Evolutionary conservation across 2,329 filamentous ascomycete species (phyloP), one percentile per base, ranked within the genome.

Genomic region (Scytalidium sp.): DNA sequence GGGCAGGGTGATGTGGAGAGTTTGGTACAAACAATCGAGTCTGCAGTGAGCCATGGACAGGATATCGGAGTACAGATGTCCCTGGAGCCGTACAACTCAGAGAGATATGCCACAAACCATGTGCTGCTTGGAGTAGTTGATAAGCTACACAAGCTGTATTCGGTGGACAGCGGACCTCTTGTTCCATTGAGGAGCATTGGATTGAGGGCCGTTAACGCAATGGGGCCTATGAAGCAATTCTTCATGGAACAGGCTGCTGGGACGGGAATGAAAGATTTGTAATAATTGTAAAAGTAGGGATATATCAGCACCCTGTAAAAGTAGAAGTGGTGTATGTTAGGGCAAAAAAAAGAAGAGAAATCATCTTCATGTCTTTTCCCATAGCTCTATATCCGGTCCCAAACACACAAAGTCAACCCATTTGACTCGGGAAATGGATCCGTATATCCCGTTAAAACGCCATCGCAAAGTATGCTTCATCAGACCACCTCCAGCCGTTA

Each of bases 81-180:
- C 3, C 75, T 99, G 21, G 92, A 97, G 67, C 70, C 81, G 15
- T 99, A 97, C 70, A 84, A 84, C 56, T 76, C 80, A 1, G 90
- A 94, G 63, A 80, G 92, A 36, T 99, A 95, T 67, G 80, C 85
- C 2, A 81, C 84, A 39, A 97, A 97, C 68, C 88, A 87, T 56
- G 78, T 86, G 52, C 78, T 95, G 67, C 75, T 92, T 47, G 92
- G 83, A 49, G 87, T 87, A 42, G 89, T 84, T 57, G 93, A 97
- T 71, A 93, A 97, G 72, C 74, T 97, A 59, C 91, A 97, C 69
- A 96, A 93, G 73, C 71, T 97, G 41, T 97, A 96, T 69, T 87
- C 86, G n/a, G 83, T 90, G 1, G 84, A 83, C 19, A 84, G 81
- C 53, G 89, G 89, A 0, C 91, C 91, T 1, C 70, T 97, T 27